Evolutionary conservation across 2,329 filamentous ascomycete genomes (phyloP).

Genomic region (Talaromyces sp.): DNA sequence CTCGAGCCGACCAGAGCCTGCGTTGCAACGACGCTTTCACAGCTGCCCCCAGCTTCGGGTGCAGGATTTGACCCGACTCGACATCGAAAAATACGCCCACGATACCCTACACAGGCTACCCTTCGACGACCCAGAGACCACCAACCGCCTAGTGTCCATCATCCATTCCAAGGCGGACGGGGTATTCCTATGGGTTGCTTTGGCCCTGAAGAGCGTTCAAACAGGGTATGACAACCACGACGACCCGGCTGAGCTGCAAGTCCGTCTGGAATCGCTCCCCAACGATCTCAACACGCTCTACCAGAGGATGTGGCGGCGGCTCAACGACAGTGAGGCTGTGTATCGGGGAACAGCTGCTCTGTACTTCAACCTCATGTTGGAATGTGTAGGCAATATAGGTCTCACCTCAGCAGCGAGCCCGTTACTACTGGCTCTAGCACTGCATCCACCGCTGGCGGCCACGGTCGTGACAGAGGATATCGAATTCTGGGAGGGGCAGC

Average conservation of each 20-base stretch:
- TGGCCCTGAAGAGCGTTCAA: constrained; percentile 3
- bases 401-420: background rate
- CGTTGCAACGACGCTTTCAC: background rate
- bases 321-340: background rate
- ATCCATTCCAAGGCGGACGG: constrained; percentile 5
- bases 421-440: background rate
- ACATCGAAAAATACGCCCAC: constrained; percentile 1
- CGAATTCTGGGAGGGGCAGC: background rate
- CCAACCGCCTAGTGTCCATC: background rate
- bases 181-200: constrained; percentile 7
- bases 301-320: background rate
- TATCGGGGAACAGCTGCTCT: background rate
- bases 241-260: background rate
- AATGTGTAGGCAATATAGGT: background rate
- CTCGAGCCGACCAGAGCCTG: constrained; percentile 1
- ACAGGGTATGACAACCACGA: background rate
- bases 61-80: constrained; percentile 1
- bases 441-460: background rate
- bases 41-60: background rate
- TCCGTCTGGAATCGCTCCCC: background rate
- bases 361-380: constrained; percentile 1
- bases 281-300: background rate
- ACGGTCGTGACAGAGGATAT: background rate
- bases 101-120: background rate
- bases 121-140: background rate